Evolutionary conservation across 1,284 basidiomycete genomes (phyloP), one percentile per base, ranked within the genome.

Genomic region (Butyriboletus appendiculatus): DNA sequence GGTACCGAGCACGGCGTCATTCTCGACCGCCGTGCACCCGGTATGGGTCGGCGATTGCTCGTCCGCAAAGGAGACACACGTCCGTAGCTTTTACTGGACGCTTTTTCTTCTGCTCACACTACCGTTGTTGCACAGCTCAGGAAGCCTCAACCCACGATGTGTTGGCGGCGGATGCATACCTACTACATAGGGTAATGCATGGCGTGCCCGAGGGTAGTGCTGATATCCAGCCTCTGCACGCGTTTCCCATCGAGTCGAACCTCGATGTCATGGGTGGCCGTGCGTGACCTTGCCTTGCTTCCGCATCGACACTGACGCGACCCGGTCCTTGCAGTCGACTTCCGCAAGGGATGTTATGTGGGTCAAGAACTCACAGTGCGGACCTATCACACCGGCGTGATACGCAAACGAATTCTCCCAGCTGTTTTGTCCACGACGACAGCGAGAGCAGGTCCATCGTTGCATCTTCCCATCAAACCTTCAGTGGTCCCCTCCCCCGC

Each of bases 291-390:
- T 45, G 41, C 45, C 34, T 48, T 52, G 9, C 9, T 39, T 20
- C 20, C 32, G 22, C 32, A 20, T 24, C 3, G 15, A 20, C 28
- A 45, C 50, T 58, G n/a, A 57, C 53, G 22, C 18, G 7, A 32
- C 18, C 30, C 33, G n/a, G 14, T 39, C 39, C 39, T 47, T 56
- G 18, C 63, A 96, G 95, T 99, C 63, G 95, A 98, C 72, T 98
- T 98, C 70, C 81, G 92, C 46, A 99, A 99, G 74, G 97, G 97
- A 7, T 99, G 97, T 71, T 99, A 98, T 67, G 87, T 99, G 2
- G 97, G 97, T 4, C 97, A 99, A 76, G 97, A 99, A 66, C 77
- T 99, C 39, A 98, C 96, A 0, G 96, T 98, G 3, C 84, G 97
- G 30, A 98, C 96, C 22, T 96, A 97, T 70, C 94, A 98, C 69